phyloP scores from a whole-genome alignment of 1,284 basidiomycete genomes.

The Ceratobasidium sp. region DNA sequence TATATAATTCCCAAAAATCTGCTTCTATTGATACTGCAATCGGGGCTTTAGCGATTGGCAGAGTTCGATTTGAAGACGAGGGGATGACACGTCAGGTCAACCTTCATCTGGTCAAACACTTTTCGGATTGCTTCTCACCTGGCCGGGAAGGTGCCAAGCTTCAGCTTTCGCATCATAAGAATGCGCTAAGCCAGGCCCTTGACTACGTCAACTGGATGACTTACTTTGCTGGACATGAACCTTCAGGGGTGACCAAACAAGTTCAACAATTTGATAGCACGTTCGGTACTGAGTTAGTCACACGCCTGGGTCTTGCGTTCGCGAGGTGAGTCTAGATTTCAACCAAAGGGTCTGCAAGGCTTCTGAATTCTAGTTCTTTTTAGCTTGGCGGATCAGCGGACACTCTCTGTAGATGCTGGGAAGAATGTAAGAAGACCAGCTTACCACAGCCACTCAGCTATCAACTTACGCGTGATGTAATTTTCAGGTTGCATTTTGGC shows the following conservation, averaged over 20 bases:
- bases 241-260: neutral
- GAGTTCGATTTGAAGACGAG: neutral
- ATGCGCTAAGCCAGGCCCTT: neutral
- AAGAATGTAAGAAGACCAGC: neutral
- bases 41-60: constrained; percentile 23
- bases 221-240: neutral
- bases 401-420: neutral
- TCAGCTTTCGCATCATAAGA: neutral
- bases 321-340: constrained; percentile 10
- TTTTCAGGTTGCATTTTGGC: constrained; percentile 10
- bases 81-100: neutral
- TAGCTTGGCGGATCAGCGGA: constrained; percentile 8
- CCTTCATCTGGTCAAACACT: constrained; percentile 24
- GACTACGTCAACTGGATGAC: constrained; percentile 31
- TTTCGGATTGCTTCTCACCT: constrained; percentile 14
- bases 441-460: neutral
- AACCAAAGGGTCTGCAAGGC: too few relatives aligned
- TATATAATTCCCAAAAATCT: neutral
- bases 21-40: constrained; percentile 25
- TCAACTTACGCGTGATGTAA: neutral
- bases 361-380: neutral
- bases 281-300: neutral
- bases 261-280: neutral
- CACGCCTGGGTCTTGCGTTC: constrained; percentile 2
- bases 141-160: neutral